Evolutionary conservation across 2,329 filamentous ascomycete genomes (phyloP).

Genomic region (Fusarium pininemorale): DNA sequence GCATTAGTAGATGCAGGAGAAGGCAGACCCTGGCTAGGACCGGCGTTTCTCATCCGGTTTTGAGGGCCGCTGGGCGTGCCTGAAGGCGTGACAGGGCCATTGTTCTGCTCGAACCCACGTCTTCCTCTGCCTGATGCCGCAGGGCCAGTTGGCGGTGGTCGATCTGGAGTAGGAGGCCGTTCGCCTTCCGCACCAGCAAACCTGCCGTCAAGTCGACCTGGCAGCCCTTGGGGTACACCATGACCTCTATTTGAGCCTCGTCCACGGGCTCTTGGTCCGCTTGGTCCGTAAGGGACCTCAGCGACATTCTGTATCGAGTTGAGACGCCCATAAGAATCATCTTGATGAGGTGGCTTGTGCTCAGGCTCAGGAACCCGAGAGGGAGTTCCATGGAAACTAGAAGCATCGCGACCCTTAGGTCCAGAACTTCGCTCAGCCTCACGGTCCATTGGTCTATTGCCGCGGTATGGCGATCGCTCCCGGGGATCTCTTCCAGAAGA

Average conservation of each 20-base stretch:
- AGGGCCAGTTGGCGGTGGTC: slow-evolving; percentile 62
- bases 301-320: slow-evolving; percentile 60
- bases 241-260: slow-evolving; percentile 53
- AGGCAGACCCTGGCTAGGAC: slow-evolving; percentile 36
- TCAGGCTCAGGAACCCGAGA: slow-evolving; percentile 57
- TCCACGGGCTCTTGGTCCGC: slow-evolving; percentile 65
- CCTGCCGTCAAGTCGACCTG: slow-evolving; percentile 54
- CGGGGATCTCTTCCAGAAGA: slow-evolving; percentile 43
- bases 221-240: slow-evolving; percentile 48
- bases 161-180: slow-evolving; percentile 58
- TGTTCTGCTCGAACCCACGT: slow-evolving; percentile 53
- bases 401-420: slow-evolving; percentile 54
- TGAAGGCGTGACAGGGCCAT: slow-evolving; percentile 44
- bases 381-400: slow-evolving; percentile 50
- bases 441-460: slow-evolving; percentile 53
- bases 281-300: slow-evolving; percentile 65
- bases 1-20: slow-evolving; percentile 39
- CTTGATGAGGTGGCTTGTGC: slow-evolving; percentile 62
- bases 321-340: slow-evolving; percentile 70
- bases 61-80: slow-evolving; percentile 44
- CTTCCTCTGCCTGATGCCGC: slow-evolving; percentile 60
- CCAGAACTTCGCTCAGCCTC: slow-evolving; percentile 43
- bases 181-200: slow-evolving; percentile 53
- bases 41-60: slow-evolving; percentile 55
- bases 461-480: slow-evolving; percentile 48